These are phyloP conservation scores for Cladophialophora yegresii DNA, from an alignment of 2,329 filamentous ascomycete genomes.

Conservation along the genomic window DNA sequence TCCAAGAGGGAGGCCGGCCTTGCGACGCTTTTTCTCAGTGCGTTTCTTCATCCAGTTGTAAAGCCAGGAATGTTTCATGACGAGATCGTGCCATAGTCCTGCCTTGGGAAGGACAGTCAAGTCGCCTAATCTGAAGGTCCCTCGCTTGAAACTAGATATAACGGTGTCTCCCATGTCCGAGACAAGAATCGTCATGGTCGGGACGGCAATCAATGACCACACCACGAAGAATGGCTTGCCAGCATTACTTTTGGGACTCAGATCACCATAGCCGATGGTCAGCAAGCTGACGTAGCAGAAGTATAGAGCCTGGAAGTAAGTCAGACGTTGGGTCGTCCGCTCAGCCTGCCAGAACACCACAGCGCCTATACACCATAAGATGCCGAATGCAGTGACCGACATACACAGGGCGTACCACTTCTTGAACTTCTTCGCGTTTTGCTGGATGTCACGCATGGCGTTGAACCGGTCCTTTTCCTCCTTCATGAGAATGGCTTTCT, in stretches of 20 bases:
- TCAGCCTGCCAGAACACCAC: conserved; percentile 70
- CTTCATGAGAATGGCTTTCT: conserved; percentile 59
- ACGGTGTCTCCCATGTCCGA: conserved; percentile 83
- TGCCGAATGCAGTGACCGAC: conserved; percentile 67
- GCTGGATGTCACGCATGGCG: conserved; percentile 79
- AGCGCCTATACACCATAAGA: conserved; percentile 80
- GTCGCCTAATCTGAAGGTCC: conserved; percentile 62
- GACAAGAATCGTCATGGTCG: conserved; percentile 84
- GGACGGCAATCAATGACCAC: conserved; percentile 82
- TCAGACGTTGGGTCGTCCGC: conserved; percentile 56
- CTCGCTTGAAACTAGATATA: conserved; percentile 65
- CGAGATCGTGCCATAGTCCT: conserved; percentile 57
- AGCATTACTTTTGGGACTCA: conserved; percentile 72
- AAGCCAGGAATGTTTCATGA: conserved; percentile 51
- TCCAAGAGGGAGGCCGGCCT: conserved; percentile 50
- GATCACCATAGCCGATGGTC: conserved; percentile 85
- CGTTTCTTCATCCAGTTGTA: conserved; percentile 44
- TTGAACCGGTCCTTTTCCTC: conserved; percentile 71
- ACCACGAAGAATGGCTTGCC: conserved; percentile 89
- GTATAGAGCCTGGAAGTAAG: conserved; percentile 80
- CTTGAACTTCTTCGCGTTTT: conserved; percentile 63
- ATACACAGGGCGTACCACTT: conserved; percentile 73
- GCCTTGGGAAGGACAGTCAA: conserved; percentile 66
- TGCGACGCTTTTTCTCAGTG: conserved; percentile 49
- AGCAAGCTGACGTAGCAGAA: conserved; percentile 81